Evolutionary conservation across 106 monocot species (phyloP).

Genomic region (Agapanthus africanus): DNA sequence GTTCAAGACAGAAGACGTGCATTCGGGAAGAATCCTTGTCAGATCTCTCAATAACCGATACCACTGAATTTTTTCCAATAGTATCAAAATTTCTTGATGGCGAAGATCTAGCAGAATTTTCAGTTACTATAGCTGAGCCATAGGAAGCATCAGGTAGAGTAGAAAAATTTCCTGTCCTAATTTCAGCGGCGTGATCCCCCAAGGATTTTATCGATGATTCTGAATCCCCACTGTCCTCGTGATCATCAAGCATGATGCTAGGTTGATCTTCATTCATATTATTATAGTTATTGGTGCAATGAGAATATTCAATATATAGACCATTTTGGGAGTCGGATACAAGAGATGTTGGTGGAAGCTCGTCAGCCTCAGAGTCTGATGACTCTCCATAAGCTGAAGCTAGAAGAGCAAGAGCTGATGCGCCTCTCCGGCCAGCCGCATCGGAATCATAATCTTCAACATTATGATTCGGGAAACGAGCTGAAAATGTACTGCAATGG

Average conservation of each 20-base stretch:
- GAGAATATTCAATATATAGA: slow-evolving; percentile 11
- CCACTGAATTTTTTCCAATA: slow-evolving; percentile 13
- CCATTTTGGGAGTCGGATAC: not conserved
- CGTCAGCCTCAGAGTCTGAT: slow-evolving; percentile 72
- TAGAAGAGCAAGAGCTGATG: slow-evolving; percentile 77
- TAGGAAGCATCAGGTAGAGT: slow-evolving; percentile 1
- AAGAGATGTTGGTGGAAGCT: slow-evolving; percentile 8
- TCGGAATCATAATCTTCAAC: slow-evolving; percentile 7
- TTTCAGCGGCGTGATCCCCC: slow-evolving; percentile 9
- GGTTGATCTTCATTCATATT: slow-evolving; percentile 2
- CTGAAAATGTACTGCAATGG: slow-evolving; percentile 9
- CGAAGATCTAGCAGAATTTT: slow-evolving; percentile 4
- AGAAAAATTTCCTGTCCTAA: slow-evolving; percentile 10
- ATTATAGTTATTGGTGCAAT: slow-evolving; percentile 3
- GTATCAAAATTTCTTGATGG: slow-evolving; percentile 13
- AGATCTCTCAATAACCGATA: slow-evolving; percentile 22
- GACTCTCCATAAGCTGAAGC: slow-evolving; percentile 69
- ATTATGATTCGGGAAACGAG: slow-evolving; percentile 16
- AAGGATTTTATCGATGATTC: slow-evolving; percentile 7
- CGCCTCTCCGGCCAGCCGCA: slow-evolving; percentile 15
- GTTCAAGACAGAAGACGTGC: slow-evolving; percentile 97
- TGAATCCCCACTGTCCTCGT: not conserved
- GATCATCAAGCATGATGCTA: not conserved
- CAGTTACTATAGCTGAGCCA: slow-evolving; percentile 9
- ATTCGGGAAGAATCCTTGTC: slow-evolving; percentile 77